phyloP scores from a whole-genome alignment of 495 filamentous ascomycete genomes.

The Haplographium delicatum region DNA sequence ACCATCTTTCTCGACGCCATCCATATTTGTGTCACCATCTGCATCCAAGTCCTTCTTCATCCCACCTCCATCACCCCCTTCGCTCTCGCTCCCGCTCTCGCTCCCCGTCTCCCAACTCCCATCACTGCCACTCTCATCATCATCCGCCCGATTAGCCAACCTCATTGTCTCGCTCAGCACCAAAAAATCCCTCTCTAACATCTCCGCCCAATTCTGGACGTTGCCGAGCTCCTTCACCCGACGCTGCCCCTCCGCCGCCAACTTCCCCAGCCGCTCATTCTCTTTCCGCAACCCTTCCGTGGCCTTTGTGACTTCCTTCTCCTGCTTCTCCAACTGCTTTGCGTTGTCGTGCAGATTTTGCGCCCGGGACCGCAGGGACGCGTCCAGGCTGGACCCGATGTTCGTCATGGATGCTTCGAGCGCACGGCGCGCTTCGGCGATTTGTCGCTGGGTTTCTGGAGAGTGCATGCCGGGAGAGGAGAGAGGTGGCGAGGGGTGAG shows the following conservation, averaged over 20 bases:
- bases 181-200: conserved; percentile 85
- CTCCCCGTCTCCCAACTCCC: conserved; percentile 26
- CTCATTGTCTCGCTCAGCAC: conserved; percentile 83
- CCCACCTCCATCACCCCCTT: conserved; percentile 15
- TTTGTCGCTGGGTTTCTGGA: conserved; percentile 21
- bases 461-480: conserved; percentile 8
- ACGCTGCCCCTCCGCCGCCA: conserved; percentile 62
- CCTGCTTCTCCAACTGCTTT: conserved; percentile 62
- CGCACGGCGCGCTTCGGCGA: conserved; percentile 64
- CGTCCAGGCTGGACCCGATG: conserved; percentile 62
- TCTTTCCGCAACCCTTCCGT: conserved; percentile 64
- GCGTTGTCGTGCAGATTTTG: conserved; percentile 71
- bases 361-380: conserved; percentile 67
- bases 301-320: conserved; percentile 58
- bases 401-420: conserved; percentile 74
- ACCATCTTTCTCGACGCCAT: not conserved
- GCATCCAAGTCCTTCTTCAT: conserved; percentile 15
- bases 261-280: conserved; percentile 61
- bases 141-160: conserved; percentile 30
- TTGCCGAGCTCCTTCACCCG: conserved; percentile 91
- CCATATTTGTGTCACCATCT: conserved; percentile 22
- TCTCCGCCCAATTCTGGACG: conserved; percentile 97
- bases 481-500: conserved; percentile 8
- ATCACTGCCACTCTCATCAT: conserved; percentile 28
- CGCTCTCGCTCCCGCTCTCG: conserved; percentile 21